phyloP scores from a whole-genome alignment of 257 asterid species.

The Nicotiana attenuata region DNA sequence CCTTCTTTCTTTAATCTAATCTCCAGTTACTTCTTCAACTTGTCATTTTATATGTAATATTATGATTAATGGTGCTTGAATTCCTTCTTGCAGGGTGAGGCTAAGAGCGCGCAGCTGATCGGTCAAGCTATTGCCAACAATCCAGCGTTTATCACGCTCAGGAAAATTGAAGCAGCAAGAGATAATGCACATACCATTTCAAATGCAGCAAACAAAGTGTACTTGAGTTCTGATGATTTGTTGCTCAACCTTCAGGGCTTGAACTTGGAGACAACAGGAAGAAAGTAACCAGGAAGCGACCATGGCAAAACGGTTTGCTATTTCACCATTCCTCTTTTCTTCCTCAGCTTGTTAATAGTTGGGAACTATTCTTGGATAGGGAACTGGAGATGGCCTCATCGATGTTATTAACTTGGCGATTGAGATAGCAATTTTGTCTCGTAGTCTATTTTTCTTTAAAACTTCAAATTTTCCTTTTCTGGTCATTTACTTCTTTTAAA shows the following conservation, averaged over 20 bases:
- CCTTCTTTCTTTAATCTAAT: background rate
- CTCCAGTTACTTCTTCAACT: background rate
- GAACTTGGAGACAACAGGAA: conserved; percentile 16
- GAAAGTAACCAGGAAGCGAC: conserved; percentile 19
- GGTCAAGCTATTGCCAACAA: conserved; percentile 92
- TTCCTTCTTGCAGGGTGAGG: conserved; percentile 71
- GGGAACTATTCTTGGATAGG: background rate
- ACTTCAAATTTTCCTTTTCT: background rate
- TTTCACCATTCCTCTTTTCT: background rate
- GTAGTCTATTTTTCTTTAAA: background rate
- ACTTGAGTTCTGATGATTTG: conserved; percentile 71
- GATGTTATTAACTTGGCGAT: background rate
- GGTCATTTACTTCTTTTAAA: background rate
- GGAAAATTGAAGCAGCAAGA: conserved; percentile 88
- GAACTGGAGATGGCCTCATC: background rate
- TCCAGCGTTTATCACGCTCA: conserved; percentile 77
- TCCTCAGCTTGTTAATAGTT: background rate
- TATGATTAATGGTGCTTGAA: background rate
- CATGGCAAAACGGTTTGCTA: background rate
- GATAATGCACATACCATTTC: conserved; percentile 67
- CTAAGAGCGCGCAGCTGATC: conserved; percentile 88
- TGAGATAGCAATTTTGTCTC: background rate
- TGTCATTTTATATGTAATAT: background rate
- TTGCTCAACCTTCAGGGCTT: conserved; percentile 72
- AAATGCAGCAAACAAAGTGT: conserved; percentile 65